Conservation (phyloP, 2,329 filamentous ascomycete genomes). For the Colletotrichum camelliae region DNA sequence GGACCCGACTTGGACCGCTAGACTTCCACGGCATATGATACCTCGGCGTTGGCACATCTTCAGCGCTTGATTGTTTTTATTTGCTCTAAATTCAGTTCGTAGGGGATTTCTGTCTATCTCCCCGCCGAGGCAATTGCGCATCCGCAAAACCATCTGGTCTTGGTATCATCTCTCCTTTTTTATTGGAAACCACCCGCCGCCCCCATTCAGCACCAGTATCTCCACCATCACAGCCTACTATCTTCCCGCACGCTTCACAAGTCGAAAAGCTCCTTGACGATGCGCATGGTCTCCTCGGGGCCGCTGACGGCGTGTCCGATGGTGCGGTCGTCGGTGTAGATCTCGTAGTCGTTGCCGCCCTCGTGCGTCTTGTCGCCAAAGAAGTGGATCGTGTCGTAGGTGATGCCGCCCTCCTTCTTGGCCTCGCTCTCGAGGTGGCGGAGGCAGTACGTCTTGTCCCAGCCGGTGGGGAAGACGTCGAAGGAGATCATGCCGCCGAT, state of each 20-base stretch:
- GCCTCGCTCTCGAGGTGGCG: constrained; percentile 90
- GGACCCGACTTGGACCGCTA: background rate
- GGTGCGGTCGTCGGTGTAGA: constrained; percentile 81
- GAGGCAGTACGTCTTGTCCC: constrained; percentile 54
- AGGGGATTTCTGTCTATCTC: background rate
- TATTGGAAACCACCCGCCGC: background rate
- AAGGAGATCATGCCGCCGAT: constrained; percentile 99
- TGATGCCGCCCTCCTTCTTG: constrained; percentile 69
- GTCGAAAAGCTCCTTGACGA: constrained; percentile 82
- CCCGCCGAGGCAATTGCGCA: background rate
- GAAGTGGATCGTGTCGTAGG: constrained; percentile 92
- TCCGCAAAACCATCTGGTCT: background rate
- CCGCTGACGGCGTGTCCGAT: constrained; percentile 83
- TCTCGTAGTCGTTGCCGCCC: constrained; percentile 96
- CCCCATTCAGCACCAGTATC: background rate
- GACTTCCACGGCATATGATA: background rate
- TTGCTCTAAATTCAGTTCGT: background rate
- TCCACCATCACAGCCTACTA: background rate
- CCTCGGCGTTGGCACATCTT: background rate
- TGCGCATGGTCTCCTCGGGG: constrained; percentile 81
- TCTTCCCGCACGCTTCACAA: constrained; percentile 46
- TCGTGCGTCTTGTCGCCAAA: constrained; percentile 94
- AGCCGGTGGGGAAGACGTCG: constrained; percentile 94
- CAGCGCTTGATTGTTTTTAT: background rate
- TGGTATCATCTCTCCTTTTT: background rate